Base-by-base conservation (phyloP, 768 basidiomycete species). In the Agrocybe praecox region DNA sequence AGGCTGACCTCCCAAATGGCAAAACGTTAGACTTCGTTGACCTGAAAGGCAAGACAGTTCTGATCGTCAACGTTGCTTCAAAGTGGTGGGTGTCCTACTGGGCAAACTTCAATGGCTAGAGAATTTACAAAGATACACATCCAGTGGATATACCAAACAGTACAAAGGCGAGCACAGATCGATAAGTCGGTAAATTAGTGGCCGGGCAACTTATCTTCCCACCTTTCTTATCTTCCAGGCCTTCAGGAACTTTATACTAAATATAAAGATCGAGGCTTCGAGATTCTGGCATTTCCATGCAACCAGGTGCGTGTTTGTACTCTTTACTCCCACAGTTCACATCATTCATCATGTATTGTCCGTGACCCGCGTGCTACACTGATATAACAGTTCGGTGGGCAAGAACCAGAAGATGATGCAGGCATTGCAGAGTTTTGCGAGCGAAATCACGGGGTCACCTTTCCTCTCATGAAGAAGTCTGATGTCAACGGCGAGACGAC, bases 401-500 rank as follows among this genome's bases (percentile, higher is more conserved):
- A 96, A 73, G 94, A 96, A 65, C 94, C 94, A 0, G 88, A 82
- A 18, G 78, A 81, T 26, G 93, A 96, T 64, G 80, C 79, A n/a
- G 81, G 82, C 36, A 89, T 96, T 63, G 79, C 77, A 21, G 76
- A 84, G 66, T 91, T 90, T 72, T 94, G 92, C 75, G 75, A 82
- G 49, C 66, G 85, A 59, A 96, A 95, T 77, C 87, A 95, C 69
- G 92, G 92, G 15, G 94, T 98, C 24, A 85, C 84, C 7, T 96
- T 96, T 79, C 92, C 92, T 9, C 74, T 98, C 48, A 91, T 92
- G 87, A 89, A 86, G 76, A 98, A 96, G 75, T 89, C 89, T 18
- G 92, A 97, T 50, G 96, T 97, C 40, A 98, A 97, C 69, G 95
- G 95, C 2, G 85, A 89, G 62, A 75, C 80, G 61, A 85, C 90